These are phyloP conservation scores for Saccharomycopsis fodiens DNA, from an alignment of 805 yeast genomes.

Conservation along the genomic window DNA sequence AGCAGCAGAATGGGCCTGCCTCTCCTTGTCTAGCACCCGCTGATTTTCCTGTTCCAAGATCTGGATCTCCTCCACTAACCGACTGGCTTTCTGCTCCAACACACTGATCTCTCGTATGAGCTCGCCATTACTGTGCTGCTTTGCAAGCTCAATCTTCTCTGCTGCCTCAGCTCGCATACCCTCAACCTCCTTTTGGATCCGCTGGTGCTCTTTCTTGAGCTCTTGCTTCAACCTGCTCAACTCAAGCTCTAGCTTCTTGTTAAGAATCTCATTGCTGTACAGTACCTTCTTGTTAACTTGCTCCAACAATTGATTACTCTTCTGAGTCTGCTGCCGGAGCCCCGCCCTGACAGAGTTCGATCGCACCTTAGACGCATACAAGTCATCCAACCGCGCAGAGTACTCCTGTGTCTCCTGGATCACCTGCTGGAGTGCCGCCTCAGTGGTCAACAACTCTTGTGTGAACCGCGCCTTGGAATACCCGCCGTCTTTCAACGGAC, in stretches of 20 bases:
- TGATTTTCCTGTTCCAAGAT: not conserved
- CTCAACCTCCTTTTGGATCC: not conserved
- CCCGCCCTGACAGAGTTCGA: constrained; percentile 1
- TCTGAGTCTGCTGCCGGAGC: not conserved
- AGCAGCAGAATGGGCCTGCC: too few species aligned
- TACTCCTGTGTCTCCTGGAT: constrained; percentile 2
- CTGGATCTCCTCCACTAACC: not conserved
- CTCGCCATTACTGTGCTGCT: not conserved
- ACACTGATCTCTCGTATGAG: not conserved
- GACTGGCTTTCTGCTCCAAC: not conserved
- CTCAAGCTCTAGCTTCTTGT: constrained; percentile 6
- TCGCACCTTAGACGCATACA: constrained; percentile 7
- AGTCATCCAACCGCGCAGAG: constrained; percentile 3
- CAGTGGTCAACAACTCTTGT: constrained; percentile 3
- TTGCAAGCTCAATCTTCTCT: not conserved
- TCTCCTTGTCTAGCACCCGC: not conserved
- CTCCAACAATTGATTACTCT: not conserved
- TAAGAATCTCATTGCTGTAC: not conserved
- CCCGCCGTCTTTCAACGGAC: not conserved
- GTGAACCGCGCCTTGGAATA: not conserved
- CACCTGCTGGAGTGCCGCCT: not conserved
- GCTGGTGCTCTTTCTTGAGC: not conserved
- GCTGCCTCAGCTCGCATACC: not conserved
- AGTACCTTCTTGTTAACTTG: constrained; percentile 1
- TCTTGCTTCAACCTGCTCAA: not conserved